Base-by-base conservation (phyloP, 148 eudicot genomes). In the Talinum fruticosum region DNA sequence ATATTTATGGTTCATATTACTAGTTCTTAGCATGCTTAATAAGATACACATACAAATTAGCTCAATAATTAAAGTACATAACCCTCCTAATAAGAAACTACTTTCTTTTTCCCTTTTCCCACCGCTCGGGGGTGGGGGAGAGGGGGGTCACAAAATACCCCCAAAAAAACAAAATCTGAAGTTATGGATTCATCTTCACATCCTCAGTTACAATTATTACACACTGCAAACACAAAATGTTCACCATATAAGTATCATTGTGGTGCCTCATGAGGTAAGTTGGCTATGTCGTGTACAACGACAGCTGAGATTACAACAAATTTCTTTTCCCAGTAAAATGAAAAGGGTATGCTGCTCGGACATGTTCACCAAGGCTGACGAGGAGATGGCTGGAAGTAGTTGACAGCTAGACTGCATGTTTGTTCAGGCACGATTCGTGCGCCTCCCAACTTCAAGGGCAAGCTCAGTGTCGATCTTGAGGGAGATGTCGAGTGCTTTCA, bases 381-480 rank as follows among this genome's bases (percentile, higher is more conserved):
- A 28, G 18, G 33, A 51, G 18, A 51, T 28, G 24, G 1, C 3
- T 28, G 3, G 33, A 62, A 26, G 30, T 28, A 23, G 10, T 21
- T 57, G 64, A 57, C 8, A n/a, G n/a, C n/a, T 3, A 24, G 64
- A 57, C n/a, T 57, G 64, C n/a, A 57, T 19, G 66, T 28, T 62
- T 28, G 66, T 62, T 90, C 83, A 94, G 74, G 97, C 97, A 75
- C 98, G 89, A 62, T 92, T 89, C 5, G 98, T 94, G 66, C 98
- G 97, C 86, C 93, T 89, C 75, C 98, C 98, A 54, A 94, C 97
- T 86, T 88, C 81, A 29, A 94, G 93, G 1, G 98, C 98, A 16
- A 94, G 95, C 84, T 94, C 93, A 4, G 95, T 92, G 74, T 94
- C 98, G 6, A 94, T 94, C 66, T 94, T 94, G 69, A 92, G 87